Conservation (phyloP, 2,329 filamentous ascomycete genomes). For the Samsoniella hepiali region DNA sequence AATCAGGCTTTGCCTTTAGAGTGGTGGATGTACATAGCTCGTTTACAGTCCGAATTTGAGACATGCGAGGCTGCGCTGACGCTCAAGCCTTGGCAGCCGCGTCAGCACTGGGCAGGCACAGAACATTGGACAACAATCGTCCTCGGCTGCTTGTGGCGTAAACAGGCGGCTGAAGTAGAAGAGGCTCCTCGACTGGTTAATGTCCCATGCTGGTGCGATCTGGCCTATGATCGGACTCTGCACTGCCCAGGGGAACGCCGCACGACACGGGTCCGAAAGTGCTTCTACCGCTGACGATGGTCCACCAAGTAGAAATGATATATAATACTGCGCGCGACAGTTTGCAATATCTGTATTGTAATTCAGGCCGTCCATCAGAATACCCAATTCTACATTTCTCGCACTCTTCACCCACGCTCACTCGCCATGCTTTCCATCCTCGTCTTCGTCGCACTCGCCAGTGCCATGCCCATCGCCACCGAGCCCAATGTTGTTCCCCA, state of each 20-base stretch:
- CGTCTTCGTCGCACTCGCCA: constrained; percentile 11
- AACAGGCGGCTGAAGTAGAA: too few relatives aligned
- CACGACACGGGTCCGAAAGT: background rate
- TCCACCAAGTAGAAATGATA: background rate
- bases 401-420: background rate
- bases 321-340: background rate
- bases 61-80: background rate
- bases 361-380: too few relatives aligned
- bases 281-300: background rate
- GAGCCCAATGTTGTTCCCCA: background rate
- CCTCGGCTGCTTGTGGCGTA: background rate
- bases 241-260: background rate
- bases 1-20: background rate
- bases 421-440: background rate
- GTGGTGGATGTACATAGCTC: background rate
- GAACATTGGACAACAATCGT: background rate
- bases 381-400: background rate
- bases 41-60: background rate
- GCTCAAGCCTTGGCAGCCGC: background rate
- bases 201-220: background rate
- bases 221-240: background rate
- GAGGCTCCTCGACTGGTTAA: too few relatives aligned
- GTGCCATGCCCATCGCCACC: constrained; percentile 13
- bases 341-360: background rate
- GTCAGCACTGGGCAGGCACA: background rate